These are phyloP conservation scores for Kalmusia sp. DNA, from an alignment of 2,329 filamentous ascomycete genomes.

Conservation along the genomic window DNA sequence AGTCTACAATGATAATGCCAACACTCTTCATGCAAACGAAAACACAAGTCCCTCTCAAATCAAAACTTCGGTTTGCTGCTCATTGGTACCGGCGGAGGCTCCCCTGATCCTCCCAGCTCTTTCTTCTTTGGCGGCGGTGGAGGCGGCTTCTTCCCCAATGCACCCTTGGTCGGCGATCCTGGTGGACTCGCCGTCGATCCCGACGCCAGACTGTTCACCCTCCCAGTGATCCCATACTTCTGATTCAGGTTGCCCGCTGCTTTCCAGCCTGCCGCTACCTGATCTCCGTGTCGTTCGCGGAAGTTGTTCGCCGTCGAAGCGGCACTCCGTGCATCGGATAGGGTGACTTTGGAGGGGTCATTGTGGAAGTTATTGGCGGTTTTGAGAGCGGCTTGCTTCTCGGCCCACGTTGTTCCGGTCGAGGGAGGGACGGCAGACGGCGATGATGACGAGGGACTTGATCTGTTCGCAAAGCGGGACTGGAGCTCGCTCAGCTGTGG, in stretches of 20 bases:
- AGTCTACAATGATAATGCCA: neutral
- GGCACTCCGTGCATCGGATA: constrained; percentile 64
- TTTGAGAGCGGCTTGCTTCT: constrained; percentile 67
- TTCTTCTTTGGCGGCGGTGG: constrained; percentile 66
- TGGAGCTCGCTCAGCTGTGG: constrained; percentile 71
- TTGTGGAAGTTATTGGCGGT: constrained; percentile 67
- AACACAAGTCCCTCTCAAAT: neutral
- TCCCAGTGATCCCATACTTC: constrained; percentile 65
- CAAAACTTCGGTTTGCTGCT: constrained; percentile 61
- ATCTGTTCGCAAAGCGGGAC: constrained; percentile 63
- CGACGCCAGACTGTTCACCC: constrained; percentile 53
- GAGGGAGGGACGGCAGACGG: constrained; percentile 30
- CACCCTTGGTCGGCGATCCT: constrained; percentile 38
- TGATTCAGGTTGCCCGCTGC: constrained; percentile 65
- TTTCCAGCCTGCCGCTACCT: constrained; percentile 67
- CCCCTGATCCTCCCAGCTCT: constrained; percentile 50
- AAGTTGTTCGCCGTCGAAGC: constrained; percentile 72
- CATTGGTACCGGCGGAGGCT: constrained; percentile 64
- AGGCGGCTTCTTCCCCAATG: constrained; percentile 61
- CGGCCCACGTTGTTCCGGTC: constrained; percentile 67
- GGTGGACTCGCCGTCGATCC: constrained; percentile 25
- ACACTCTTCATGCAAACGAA: neutral
- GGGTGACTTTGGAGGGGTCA: constrained; percentile 67
- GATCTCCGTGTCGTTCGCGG: constrained; percentile 72
- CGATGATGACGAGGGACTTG: constrained; percentile 33